Evolutionary conservation across 2,329 filamentous ascomycete species (phyloP).

Genomic region (Aspergillus costaricaensis): DNA sequence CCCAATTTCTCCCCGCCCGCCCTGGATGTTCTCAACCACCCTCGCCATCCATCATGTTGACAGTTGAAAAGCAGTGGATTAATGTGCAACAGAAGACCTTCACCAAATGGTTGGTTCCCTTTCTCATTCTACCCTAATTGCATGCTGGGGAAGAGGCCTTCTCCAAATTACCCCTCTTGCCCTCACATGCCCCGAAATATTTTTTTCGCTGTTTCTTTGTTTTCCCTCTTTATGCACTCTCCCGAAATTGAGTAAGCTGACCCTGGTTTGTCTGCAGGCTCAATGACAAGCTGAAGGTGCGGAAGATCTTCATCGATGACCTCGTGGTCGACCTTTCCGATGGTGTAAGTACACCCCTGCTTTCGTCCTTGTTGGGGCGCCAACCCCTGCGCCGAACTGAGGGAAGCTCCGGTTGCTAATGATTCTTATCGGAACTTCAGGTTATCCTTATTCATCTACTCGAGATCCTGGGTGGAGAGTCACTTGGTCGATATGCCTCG

Average conservation of each 20-base stretch:
- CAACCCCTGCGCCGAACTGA: not conserved
- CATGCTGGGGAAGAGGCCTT: not conserved
- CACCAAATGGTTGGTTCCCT: conserved; percentile 78
- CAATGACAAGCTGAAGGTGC: conserved; percentile 86
- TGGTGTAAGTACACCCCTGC: conserved; percentile 66
- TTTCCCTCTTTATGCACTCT: not conserved
- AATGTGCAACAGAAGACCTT: conserved; percentile 97
- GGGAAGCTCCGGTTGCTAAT: not conserved
- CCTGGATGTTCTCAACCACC: conserved; percentile 33
- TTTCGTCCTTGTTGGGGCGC: not conserved
- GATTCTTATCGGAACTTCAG: conserved; percentile 47
- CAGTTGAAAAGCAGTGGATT: conserved; percentile 64
- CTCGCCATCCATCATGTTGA: conserved; percentile 43
- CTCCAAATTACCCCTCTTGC: not conserved
- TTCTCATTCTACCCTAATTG: conserved; percentile 2
- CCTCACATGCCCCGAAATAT: not conserved
- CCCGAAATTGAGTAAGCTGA: conserved; percentile 1
- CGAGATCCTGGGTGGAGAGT: conserved; percentile 92
- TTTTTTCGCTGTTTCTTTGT: not conserved
- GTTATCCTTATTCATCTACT: conserved; percentile 95
- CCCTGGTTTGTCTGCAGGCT: conserved; percentile 61
- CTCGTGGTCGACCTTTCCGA: conserved; percentile 88
- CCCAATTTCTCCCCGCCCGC: conserved; percentile 17
- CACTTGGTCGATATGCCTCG: conserved; percentile 92
- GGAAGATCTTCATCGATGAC: conserved; percentile 79